Conservation (phyloP, 768 basidiomycete species). For the Trametes villosa region DNA sequence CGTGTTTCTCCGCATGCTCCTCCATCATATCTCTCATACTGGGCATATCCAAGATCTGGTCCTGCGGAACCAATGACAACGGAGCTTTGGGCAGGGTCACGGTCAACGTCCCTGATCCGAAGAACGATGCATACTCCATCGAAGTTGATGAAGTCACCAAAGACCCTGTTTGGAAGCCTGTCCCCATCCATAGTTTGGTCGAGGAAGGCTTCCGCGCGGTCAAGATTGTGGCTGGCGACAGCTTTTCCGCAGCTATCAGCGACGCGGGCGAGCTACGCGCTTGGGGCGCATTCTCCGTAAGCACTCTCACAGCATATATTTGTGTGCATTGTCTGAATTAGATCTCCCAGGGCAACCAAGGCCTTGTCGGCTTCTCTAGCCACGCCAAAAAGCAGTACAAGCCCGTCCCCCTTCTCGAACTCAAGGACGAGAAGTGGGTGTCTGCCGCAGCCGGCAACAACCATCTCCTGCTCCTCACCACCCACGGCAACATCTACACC, state of each 20-base stretch:
- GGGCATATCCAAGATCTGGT: conserved; percentile 63
- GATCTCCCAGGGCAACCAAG: conserved; percentile 64
- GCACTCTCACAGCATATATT: conserved; percentile 27
- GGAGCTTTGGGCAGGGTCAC: conserved; percentile 86
- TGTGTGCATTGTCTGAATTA: background rate
- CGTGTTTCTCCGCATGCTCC: conserved; percentile 6
- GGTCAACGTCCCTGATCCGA: conserved; percentile 58
- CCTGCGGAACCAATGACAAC: conserved; percentile 87
- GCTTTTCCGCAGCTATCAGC: conserved; percentile 84
- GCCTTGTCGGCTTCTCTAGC: conserved; percentile 81
- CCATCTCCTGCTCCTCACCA: conserved; percentile 88
- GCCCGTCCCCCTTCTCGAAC: conserved; percentile 63
- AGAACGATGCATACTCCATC: conserved; percentile 60
- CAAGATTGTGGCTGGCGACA: conserved; percentile 83
- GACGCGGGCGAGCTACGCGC: conserved; percentile 79
- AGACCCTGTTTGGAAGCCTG: conserved; percentile 23
- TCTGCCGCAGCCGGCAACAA: conserved; percentile 84
- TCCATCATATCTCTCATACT: background rate
- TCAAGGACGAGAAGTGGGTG: conserved; percentile 71
- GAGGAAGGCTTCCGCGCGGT: conserved; percentile 87
- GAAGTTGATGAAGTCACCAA: conserved; percentile 46
- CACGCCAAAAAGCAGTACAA: conserved; percentile 68
- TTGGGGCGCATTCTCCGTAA: conserved; percentile 90
- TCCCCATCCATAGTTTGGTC: conserved; percentile 68
- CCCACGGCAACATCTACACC: conserved; percentile 83